Conservation (phyloP, 73 alveolate genomes). For the Paramecium pentaurelia region DNA sequence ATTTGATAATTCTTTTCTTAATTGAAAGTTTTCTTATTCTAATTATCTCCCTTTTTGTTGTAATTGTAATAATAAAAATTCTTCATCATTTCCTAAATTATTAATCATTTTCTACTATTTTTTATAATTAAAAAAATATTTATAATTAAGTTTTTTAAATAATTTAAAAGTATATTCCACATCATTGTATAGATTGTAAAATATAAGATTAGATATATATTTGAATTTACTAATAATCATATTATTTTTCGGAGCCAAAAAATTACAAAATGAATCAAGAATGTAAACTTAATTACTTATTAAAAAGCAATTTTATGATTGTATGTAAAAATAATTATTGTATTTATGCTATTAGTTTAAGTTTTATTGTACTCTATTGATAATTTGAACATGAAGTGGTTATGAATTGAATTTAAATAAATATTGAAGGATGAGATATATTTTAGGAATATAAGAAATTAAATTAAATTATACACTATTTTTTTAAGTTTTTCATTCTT, state of each 20-base stretch:
- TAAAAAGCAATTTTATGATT: background rate
- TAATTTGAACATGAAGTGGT: background rate
- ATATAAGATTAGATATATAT: too few species aligned
- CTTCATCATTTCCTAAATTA: background rate
- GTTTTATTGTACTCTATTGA: background rate
- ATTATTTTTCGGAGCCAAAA: background rate
- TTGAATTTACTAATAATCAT: background rate
- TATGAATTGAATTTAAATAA: background rate
- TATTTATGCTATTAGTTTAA: background rate
- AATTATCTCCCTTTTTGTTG: background rate
- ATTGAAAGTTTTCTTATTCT: background rate
- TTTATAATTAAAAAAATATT: too few species aligned
- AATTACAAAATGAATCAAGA: too few species aligned
- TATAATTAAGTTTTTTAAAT: too few species aligned
- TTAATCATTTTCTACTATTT: background rate
- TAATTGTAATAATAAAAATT: background rate
- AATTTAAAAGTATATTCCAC: background rate
- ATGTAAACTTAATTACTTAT: background rate
- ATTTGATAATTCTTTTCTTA: background rate
- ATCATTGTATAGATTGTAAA: background rate
- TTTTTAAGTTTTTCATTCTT: background rate
- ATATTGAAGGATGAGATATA: background rate
- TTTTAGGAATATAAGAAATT: background rate
- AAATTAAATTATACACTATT: background rate
- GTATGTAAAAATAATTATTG: background rate